A percentile compares a stretch with the other conserved stretches of the same genome.
phyloP scores from a whole-genome alignment of 768 basidiomycete species.

The Kwoniella pini region DNA sequence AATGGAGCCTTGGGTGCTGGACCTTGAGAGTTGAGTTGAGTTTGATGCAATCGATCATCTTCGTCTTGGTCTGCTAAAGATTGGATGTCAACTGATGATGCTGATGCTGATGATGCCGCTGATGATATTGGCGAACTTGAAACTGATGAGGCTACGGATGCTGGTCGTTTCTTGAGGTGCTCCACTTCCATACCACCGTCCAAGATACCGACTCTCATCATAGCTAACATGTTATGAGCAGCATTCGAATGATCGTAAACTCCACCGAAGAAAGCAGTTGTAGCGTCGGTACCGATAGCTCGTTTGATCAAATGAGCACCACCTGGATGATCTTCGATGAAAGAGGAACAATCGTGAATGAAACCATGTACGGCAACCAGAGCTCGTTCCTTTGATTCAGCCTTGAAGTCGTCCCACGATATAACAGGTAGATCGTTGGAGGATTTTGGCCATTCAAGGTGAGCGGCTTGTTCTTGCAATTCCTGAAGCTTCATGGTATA shows the following conservation, averaged over 20 bases:
- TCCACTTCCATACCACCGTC: constrained; percentile 67
- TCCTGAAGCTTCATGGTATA: constrained; percentile 93
- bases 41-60: constrained; percentile 27
- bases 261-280: constrained; percentile 91
- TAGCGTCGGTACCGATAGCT: constrained; percentile 85
- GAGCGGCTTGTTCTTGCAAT: constrained; percentile 73
- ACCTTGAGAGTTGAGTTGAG: constrained; percentile 46
- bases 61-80: constrained; percentile 16
- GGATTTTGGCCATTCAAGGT: constrained; percentile 75
- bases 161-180: constrained; percentile 43
- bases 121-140: constrained; percentile 29
- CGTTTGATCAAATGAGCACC: constrained; percentile 80
- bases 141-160: constrained; percentile 32
- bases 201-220: constrained; percentile 73
- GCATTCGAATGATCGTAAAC: constrained; percentile 87
- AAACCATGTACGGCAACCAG: constrained; percentile 85
- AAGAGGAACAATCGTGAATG: constrained; percentile 83
- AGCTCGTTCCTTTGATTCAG: constrained; percentile 75
- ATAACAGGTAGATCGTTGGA: constrained; percentile 75
- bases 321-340: constrained; percentile 89
- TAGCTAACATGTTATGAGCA: constrained; percentile 77
- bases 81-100: constrained; percentile 21
- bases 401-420: constrained; percentile 82
- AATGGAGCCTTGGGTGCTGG: constrained; percentile 46
- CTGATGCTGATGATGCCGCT: constrained; percentile 28